Evolutionary conservation across 805 yeast species (phyloP), one percentile per base, ranked within the genome.

Genomic region (Groenewaldozyma tartarivorans): DNA sequence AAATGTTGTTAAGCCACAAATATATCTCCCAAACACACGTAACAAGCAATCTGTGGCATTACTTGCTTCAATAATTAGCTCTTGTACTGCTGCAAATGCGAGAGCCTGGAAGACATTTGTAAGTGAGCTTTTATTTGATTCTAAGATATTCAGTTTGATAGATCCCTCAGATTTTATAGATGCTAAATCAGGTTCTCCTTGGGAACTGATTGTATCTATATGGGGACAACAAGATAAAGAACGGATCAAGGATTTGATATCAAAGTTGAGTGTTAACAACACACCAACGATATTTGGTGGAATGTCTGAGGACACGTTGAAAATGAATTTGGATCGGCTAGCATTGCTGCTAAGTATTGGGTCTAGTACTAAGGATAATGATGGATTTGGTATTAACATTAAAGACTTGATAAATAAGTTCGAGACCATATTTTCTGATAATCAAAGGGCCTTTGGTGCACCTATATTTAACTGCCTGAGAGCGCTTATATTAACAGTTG

Each of bases 151-250:
- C 52, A 53, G 52, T 2, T 52, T 65, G 26, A 53, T 53, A 3
- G 45, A 50, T 4, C 38, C 47, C 36, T 58, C 60, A 37, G 46
- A 61, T 2, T n/a, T n/a, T n/a, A n/a, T n/a, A n/a, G n/a, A n/a
- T n/a, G 47, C 60, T 15, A 37, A 49, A 2, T 7, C 29, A 9
- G 29, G 7, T 7, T 9, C 7, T 24, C 11, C 7, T 24, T 82
- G 95, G 90, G 63, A 64, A 42, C 52, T 62, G 0, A 67, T 84
- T 1, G 61, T 88, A 4, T 54, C 56, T 19, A 63, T 65, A 9
- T 90, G 95, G 95, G 67, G 79, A 3, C 60, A 64, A 5, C 69
- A 63, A 13, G 92, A 81, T 43, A 72, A 72, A 31, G 87, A 78
- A 3, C 74, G 72, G 35, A 54, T 81, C 40, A 51, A 54, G 1